These are phyloP conservation scores for Hypsizygus ulmarius DNA, from an alignment of 1,284 basidiomycete genomes.

Conservation along the genomic window DNA sequence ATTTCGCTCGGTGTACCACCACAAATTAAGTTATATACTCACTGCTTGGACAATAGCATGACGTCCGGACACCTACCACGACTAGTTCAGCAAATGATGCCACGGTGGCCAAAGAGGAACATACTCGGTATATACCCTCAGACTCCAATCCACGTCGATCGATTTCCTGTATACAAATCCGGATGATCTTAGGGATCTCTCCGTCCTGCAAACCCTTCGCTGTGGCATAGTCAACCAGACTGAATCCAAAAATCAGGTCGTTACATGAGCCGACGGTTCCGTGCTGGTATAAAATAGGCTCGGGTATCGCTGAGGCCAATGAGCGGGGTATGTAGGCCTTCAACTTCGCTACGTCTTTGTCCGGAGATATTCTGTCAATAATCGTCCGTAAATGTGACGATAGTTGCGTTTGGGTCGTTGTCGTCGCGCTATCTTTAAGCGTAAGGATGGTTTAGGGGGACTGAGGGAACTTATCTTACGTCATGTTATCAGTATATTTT, in stretches of 20 bases:
- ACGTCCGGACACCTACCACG: conserved; percentile 70
- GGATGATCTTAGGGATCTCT: conserved; percentile 81
- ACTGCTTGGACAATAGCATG: conserved; percentile 84
- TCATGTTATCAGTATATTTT: conserved; percentile 76
- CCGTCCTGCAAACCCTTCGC: conserved; percentile 72
- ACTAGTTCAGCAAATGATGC: not conserved
- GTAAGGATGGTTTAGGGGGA: conserved; percentile 6
- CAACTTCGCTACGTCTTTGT: conserved; percentile 63
- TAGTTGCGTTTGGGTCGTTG: conserved; percentile 65
- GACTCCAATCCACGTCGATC: conserved; percentile 77
- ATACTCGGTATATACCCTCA: conserved; percentile 84
- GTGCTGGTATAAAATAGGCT: conserved; percentile 72
- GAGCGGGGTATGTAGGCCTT: conserved; percentile 55
- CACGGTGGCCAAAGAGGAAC: conserved; percentile 19
- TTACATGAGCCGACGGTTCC: conserved; percentile 85
- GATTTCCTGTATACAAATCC: conserved; percentile 83
- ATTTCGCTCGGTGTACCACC: conserved; percentile 4
- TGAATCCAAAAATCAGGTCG: conserved; percentile 91
- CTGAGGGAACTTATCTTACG: conserved; percentile 40
- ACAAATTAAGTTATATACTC: conserved; percentile 19
- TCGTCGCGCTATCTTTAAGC: conserved; percentile 53
- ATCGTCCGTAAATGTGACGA: conserved; percentile 54
- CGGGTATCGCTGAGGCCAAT: conserved; percentile 60
- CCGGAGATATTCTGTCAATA: conserved; percentile 66
- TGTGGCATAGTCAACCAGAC: conserved; percentile 89